phyloP scores from a whole-genome alignment of 345 rosid genomes.

The Diplotaxis tenuifolia region DNA sequence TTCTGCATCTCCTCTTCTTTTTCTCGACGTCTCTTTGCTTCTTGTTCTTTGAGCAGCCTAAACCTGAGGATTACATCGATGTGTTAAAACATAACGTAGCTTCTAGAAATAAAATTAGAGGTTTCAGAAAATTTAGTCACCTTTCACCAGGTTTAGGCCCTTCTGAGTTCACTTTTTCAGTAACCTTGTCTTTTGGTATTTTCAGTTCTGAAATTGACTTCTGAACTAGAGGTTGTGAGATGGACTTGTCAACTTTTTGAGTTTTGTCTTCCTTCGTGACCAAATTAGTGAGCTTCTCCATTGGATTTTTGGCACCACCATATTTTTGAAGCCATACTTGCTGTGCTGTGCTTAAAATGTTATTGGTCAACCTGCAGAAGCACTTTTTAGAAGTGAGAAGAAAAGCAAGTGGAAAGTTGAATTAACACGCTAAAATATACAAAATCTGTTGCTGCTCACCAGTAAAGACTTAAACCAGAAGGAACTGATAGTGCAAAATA shows the following conservation, averaged over 20 bases:
- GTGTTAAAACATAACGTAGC: conserved; percentile 23
- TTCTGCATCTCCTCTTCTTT: conserved; percentile 62
- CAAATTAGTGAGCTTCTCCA: conserved; percentile 45
- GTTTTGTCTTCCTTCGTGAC: conserved; percentile 44
- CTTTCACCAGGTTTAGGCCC: conserved; percentile 78
- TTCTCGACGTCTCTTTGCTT: conserved; percentile 61
- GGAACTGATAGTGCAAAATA: conserved; percentile 98
- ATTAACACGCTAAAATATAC: neutral
- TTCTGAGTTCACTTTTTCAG: conserved; percentile 47
- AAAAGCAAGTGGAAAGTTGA: neutral
- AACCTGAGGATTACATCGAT: conserved; percentile 49
- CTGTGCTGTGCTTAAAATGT: conserved; percentile 80
- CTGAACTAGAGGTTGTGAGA: conserved; percentile 37
- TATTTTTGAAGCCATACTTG: conserved; percentile 94
- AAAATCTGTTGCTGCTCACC: conserved; percentile 52
- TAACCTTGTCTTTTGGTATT: conserved; percentile 32
- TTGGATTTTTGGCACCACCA: conserved; percentile 69
- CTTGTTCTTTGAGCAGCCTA: conserved; percentile 76
- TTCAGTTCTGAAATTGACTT: conserved; percentile 46
- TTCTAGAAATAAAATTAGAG: neutral
- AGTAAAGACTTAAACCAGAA: conserved; percentile 95
- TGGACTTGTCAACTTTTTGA: conserved; percentile 40
- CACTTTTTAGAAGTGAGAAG: conserved; percentile 14
- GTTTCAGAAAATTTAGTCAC: conserved; percentile 27
- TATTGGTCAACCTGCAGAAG: conserved; percentile 79